Evolutionary conservation across 73 alveolate species (phyloP).

Genomic region (Halteria grandinella): DNA sequence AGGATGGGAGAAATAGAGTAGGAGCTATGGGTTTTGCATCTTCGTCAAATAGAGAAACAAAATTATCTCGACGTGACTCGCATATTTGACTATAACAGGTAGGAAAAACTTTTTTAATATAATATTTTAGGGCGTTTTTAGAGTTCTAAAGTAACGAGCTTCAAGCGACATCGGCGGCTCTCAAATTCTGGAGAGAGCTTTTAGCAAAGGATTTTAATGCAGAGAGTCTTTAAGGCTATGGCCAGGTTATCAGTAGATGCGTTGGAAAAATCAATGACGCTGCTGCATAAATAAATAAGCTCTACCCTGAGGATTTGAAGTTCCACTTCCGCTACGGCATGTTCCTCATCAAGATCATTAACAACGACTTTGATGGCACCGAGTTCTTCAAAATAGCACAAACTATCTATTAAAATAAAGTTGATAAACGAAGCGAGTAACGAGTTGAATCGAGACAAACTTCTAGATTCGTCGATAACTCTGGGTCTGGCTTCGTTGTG

Average conservation of each 20-base stretch:
- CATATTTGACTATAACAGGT: slow-evolving; percentile 23
- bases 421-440: too few species aligned
- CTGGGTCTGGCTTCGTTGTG: slow-evolving; percentile 37
- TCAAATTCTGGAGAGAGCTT: slow-evolving; percentile 40
- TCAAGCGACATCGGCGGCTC: slow-evolving; percentile 18
- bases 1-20: slow-evolving; percentile 23
- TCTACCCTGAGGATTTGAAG: slow-evolving; percentile 28
- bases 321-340: slow-evolving; percentile 34
- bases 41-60: background rate
- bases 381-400: slow-evolving; percentile 2
- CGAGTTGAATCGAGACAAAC: slow-evolving; percentile 10
- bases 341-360: slow-evolving; percentile 15
- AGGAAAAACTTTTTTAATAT: too few species aligned
- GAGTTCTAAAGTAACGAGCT: background rate
- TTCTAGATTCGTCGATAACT: slow-evolving; percentile 35
- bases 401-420: background rate
- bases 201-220: background rate
- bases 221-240: background rate
- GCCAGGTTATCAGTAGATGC: slow-evolving; percentile 8
- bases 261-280: slow-evolving; percentile 1
- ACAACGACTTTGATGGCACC: slow-evolving; percentile 37
- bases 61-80: background rate
- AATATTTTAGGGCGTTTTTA: too few species aligned
- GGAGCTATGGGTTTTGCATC: background rate
- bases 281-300: background rate